Percentiles rank a stretch among this genome's conserved stretches.
phyloP scores from a whole-genome alignment of 2,329 filamentous ascomycete genomes.

The Fusarium poae region DNA sequence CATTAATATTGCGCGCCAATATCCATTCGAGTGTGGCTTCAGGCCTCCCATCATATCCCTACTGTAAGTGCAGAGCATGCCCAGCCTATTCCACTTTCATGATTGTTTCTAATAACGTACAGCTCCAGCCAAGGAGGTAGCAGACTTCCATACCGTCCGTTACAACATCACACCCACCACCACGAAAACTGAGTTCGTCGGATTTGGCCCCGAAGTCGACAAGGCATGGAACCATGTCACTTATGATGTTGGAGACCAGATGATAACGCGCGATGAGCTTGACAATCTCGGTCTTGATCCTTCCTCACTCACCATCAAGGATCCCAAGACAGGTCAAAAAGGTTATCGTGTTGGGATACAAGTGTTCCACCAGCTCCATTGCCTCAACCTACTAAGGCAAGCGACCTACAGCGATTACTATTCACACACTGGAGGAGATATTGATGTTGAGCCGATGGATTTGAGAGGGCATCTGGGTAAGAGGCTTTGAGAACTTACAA shows the following conservation, averaged over 20 bases:
- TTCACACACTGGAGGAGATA: constrained; percentile 61
- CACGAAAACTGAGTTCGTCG: constrained; percentile 64
- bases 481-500: fast-evolving
- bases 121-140: constrained; percentile 63
- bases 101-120: background rate
- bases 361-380: constrained; percentile 68
- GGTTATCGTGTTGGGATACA: constrained; percentile 72
- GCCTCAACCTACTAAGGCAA: constrained; percentile 63
- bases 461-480: constrained; percentile 39
- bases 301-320: constrained; percentile 66
- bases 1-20: constrained; percentile 23
- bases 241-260: constrained; percentile 67
- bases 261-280: constrained; percentile 68
- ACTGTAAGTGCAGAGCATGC: constrained; percentile 23
- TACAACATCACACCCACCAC: constrained; percentile 63
- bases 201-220: constrained; percentile 68
- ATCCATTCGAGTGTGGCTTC: background rate
- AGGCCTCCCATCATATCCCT: constrained; percentile 13
- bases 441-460: constrained; percentile 53
- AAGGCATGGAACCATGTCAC: constrained; percentile 68
- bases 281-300: constrained; percentile 65
- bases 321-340: constrained; percentile 67
- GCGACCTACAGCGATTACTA: constrained; percentile 66
- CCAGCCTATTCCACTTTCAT: background rate
- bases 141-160: constrained; percentile 63